Conservation (phyloP, 345 rosid genomes). For the Rhizophora mangle region DNA sequence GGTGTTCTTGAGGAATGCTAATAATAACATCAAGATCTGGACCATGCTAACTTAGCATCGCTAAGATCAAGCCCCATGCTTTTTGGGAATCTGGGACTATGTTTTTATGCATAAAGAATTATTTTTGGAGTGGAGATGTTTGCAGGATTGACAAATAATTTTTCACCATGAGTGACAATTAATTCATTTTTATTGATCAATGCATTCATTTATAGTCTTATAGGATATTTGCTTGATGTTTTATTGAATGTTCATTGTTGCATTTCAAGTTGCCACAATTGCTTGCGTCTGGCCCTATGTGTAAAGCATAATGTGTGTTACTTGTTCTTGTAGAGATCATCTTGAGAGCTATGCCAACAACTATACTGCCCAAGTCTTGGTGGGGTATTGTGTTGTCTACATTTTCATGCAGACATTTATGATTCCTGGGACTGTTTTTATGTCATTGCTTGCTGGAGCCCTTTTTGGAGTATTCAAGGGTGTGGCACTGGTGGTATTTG, state of each 20-base stretch:
- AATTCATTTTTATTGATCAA: not conserved
- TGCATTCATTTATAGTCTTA: not conserved
- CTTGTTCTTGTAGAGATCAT: constrained; percentile 56
- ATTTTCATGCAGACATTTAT: constrained; percentile 95
- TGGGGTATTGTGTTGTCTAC: constrained; percentile 74
- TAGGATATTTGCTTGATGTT: constrained; percentile 2
- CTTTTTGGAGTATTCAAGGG: constrained; percentile 85
- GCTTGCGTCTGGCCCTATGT: constrained; percentile 5
- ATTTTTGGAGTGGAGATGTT: not conserved
- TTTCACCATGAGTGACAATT: not conserved
- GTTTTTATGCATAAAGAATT: not conserved
- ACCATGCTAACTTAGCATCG: no score
- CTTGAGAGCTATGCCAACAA: constrained; percentile 85
- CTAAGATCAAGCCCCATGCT: no score
- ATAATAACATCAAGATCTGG: no score
- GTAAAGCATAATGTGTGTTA: constrained; percentile 1
- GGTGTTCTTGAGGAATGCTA: no score
- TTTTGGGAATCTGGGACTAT: no score
- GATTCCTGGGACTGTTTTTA: constrained; percentile 94
- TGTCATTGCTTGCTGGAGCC: constrained; percentile 95
- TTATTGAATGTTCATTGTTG: not conserved
- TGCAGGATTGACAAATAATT: not conserved
- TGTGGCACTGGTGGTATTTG: constrained; percentile 72
- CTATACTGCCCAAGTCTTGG: constrained; percentile 76
- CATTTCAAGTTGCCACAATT: not conserved